phyloP scores from a whole-genome alignment of 352 stramenopile species.

The Phytophthora sp. region DNA sequence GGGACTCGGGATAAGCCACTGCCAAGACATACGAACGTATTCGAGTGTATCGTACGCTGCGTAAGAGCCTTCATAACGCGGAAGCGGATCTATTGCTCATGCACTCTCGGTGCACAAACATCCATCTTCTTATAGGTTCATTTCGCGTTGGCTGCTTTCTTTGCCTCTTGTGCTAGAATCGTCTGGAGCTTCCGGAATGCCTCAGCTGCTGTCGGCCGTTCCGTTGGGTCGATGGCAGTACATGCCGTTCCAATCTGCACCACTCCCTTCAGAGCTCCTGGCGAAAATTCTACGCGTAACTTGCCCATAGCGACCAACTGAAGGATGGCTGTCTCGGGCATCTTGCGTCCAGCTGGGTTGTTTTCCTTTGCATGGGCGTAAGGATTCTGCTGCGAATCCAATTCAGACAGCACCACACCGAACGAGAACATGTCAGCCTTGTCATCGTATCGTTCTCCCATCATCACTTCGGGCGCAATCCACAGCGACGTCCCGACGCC shows the following conservation, averaged over 20 bases:
- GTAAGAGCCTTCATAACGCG: constrained; percentile 34
- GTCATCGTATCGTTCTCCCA: constrained; percentile 49
- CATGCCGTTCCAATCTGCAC: constrained; percentile 43
- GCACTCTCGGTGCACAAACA: background rate
- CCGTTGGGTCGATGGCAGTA: constrained; percentile 44
- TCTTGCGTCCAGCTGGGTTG: constrained; percentile 35
- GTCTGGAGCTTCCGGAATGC: constrained; percentile 42
- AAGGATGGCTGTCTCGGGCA: constrained; percentile 54
- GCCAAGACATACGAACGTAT: constrained; percentile 20
- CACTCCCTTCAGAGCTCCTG: constrained; percentile 21
- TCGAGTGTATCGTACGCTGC: constrained; percentile 15
- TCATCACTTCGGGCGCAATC: constrained; percentile 54
- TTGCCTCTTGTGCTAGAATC: constrained; percentile 39
- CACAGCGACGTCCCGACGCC: constrained; percentile 50
- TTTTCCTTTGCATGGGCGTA: constrained; percentile 47
- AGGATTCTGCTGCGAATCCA: constrained; percentile 46
- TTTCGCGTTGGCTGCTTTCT: constrained; percentile 33
- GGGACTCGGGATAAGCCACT: constrained; percentile 11
- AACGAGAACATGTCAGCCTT: constrained; percentile 61
- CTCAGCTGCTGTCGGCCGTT: constrained; percentile 47
- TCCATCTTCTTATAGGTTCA: constrained; percentile 41
- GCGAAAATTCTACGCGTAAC: constrained; percentile 48
- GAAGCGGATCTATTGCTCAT: constrained; percentile 25
- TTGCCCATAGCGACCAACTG: constrained; percentile 55
- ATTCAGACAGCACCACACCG: constrained; percentile 49